Conservation (phyloP, 345 rosid genomes). For the Turnera subulata region DNA sequence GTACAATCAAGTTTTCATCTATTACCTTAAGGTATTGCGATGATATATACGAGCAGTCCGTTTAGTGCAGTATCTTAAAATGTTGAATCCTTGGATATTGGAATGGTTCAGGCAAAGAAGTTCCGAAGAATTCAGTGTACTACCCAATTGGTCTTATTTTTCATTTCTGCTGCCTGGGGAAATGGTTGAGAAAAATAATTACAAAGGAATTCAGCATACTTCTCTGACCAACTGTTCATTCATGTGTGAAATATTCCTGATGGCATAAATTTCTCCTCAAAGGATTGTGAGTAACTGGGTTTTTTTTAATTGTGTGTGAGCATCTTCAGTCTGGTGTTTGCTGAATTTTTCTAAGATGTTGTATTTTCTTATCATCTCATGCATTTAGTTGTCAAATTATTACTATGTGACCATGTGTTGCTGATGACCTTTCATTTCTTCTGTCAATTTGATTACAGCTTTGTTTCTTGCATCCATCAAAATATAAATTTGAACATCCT, state of each 20-base stretch:
- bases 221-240: background rate
- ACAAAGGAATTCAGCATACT: background rate
- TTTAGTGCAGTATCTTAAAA: too few relatives aligned
- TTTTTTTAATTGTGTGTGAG: background rate
- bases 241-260: too few relatives aligned
- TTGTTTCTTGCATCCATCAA: conserved; percentile 96
- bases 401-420: conserved; percentile 1
- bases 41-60: background rate
- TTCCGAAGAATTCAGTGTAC: too few relatives aligned
- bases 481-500: conserved; percentile 87
- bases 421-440: conserved; percentile 9
- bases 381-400: background rate
- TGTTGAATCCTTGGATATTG: too few relatives aligned
- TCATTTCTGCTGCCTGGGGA: too few relatives aligned
- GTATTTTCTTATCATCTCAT: background rate
- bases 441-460: conserved; percentile 42
- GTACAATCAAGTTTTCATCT: background rate
- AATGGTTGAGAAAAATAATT: background rate
- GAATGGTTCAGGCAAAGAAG: too few relatives aligned
- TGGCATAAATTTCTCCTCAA: too few relatives aligned
- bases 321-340: background rate
- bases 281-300: background rate
- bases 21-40: background rate
- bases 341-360: background rate
- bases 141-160: too few relatives aligned